Evolutionary conservation across 2,329 filamentous ascomycete species (phyloP), one percentile per base, ranked within the genome.

Genomic region (Curvularia spicifera): DNA sequence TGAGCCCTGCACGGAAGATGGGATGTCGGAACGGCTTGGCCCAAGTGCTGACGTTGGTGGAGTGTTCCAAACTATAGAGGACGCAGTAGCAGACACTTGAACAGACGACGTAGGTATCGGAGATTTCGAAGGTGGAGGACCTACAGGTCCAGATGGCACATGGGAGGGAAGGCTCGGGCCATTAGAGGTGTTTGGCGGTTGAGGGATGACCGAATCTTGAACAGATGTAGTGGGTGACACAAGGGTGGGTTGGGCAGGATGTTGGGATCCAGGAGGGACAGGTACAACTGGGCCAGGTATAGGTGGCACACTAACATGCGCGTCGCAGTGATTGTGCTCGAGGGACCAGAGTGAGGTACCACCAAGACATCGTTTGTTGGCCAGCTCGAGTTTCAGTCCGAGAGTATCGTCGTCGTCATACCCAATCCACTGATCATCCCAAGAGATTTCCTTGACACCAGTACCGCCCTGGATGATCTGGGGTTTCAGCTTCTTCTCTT

Each of bases 341-440:
- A 70, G 57, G 9, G 65, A 62, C 68, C 70, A 72, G 2, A 67
- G 57, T 15, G 62, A 60, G 15, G 65, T 69, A 18, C 70, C 70
- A 35, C 68, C 67, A 15, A 72, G 58, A 29, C 70, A 71, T 10
- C 60, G 63, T 33, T 66, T 44, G 31, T 70, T 68, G 0, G 70
- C 70, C 2, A 70, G 49, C 29, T 57, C 57, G 3, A 51, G 37
- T 50, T 66, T 69, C 50, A 61, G 44, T 2, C 15, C 48, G 12
- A 63, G 42, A 3, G 78, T 81, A 4, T 73, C 59, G 0, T 42
- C 53, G 56, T 81, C 77, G 55, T 81, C 78, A 52, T 74, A 80
- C 1, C 71, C 73, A 12, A 80, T 70, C 77, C 78, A 81, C 57
- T 80, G 76, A 24, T 76, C 61, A 3, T 72, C 66, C 51, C 63